phyloP scores from a whole-genome alignment of 805 yeast genomes.

The Ogataea ganodermae region DNA sequence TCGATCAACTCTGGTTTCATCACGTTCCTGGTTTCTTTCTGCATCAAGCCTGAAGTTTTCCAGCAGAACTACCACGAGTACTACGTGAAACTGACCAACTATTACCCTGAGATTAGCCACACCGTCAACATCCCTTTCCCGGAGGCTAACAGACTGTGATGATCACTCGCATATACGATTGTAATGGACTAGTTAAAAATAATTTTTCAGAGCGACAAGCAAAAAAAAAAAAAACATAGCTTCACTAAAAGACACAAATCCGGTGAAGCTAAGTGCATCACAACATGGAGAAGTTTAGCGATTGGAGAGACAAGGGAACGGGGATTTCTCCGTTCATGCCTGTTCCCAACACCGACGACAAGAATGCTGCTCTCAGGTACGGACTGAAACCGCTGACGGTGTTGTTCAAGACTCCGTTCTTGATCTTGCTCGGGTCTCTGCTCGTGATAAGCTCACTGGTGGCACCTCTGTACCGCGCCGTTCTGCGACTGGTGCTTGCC shows the following conservation, averaged over 20 bases:
- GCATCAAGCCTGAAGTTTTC: conserved; percentile 83
- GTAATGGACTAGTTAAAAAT: neutral
- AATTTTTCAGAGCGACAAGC: too few species aligned
- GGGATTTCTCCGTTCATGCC: conserved; percentile 93
- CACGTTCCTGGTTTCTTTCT: conserved; percentile 80
- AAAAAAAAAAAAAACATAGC: neutral
- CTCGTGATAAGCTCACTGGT: conserved; percentile 16
- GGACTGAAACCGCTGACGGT: conserved; percentile 25
- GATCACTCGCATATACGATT: too few species aligned
- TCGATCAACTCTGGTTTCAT: conserved; percentile 81
- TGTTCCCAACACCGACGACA: conserved; percentile 29
- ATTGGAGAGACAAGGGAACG: conserved; percentile 86
- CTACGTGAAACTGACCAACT: conserved; percentile 32
- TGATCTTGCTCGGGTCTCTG: conserved; percentile 24
- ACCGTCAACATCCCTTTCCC: conserved; percentile 34
- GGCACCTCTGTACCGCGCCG: conserved; percentile 11
- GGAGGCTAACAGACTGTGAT: neutral
- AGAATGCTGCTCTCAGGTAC: conserved; percentile 8
- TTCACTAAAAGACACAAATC: neutral
- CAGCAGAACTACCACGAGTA: conserved; percentile 66
- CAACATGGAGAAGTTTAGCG: conserved; percentile 85
- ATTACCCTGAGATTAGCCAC: conserved; percentile 35
- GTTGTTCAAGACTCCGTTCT: conserved; percentile 32
- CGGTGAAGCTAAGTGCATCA: too few species aligned
- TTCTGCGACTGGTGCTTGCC: conserved; percentile 25